Base-by-base conservation (phyloP, 2,329 filamentous ascomycete species). In the Alternaria metachromatica region DNA sequence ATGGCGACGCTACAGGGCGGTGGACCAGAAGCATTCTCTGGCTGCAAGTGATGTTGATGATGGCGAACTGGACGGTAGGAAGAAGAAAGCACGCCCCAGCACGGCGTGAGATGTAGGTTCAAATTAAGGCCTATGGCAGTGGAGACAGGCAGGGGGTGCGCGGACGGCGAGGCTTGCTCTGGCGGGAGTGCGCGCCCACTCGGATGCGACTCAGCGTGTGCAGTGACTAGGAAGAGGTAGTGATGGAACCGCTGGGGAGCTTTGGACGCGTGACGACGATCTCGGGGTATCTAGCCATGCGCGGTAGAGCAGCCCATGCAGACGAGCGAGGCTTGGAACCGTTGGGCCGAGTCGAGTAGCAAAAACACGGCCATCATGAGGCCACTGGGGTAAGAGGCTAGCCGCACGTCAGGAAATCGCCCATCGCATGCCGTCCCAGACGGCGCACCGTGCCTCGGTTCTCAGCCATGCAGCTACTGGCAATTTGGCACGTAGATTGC, bases 91-190 rank as follows among this genome's bases (percentile, higher is more conserved):
- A 69, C 66, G 66, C 59, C 58, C 63, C 71, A 71, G 72, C 70
- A 74, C 66, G 65, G 69, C 68, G 74, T 73, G 69, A 71, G 72
- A 76, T 74, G 72, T 66, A 73, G 66, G 72, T 74, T 73, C 76
- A 79, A 79, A 80, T 80, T 79, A 80, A 80, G 77, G 77, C 76
- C 74, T 74, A 65, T 74, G 70, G 71, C 75, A 66, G 72, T 73
- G 71, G 72, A 57, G 67, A 66, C 64, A 45, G 49, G 64, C 71
- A 73, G 70, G 72, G 71, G 63, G 64, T 23, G 65, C 66, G 74
- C 68, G 71, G 71, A 72, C 72, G 67, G 70, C 67, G 68, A 71
- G 75, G 74, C 70, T 72, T 70, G 72, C 67, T 70, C 70, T 69
- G 68, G 60, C 76, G 76, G 76, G 76, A 75, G 70, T 63, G 63